These are phyloP conservation scores for Candida anutae DNA, from an alignment of 1,139 yeast species.

Conservation along the genomic window DNA sequence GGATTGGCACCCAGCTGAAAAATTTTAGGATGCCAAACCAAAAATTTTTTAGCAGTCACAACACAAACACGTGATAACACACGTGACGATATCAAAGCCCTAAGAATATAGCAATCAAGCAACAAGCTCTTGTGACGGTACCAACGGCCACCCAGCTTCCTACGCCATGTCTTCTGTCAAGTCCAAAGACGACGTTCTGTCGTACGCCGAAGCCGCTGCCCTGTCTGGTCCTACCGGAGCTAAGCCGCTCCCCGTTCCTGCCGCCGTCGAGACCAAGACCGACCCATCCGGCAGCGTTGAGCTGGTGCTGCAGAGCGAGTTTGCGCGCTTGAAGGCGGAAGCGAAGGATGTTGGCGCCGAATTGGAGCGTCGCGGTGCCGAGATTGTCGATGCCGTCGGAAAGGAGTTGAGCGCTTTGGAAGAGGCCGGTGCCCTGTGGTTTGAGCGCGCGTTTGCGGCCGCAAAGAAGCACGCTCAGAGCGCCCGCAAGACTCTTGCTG, in stretches of 20 bases:
- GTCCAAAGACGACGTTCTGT: no score
- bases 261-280: conserved; percentile 15
- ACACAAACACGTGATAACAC: no score
- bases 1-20: conserved; percentile 6
- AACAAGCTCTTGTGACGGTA: no score
- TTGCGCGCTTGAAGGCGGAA: conserved; percentile 18
- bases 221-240: conserved; percentile 25
- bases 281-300: conserved; percentile 22
- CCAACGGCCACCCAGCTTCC: no score
- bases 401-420: conserved; percentile 22
- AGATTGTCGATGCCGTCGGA: conserved; percentile 8
- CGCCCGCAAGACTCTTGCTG: conserved; percentile 4
- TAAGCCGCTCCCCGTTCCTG: conserved; percentile 17
- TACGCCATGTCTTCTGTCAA: no score
- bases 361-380: conserved; percentile 3
- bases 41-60: no score
- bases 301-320: conserved; percentile 20
- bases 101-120: no score
- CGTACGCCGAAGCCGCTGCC: conserved; percentile 36
- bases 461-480: conserved; percentile 6
- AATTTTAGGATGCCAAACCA: conserved; percentile 4
- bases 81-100: no score
- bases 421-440: conserved; percentile 16
- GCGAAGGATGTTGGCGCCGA: not conserved
- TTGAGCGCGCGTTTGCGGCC: conserved; percentile 11